Percentiles rank a stretch among this genome's conserved stretches.
These are phyloP conservation scores for Lupinus albus DNA, from an alignment of 306 rosid species.

Conservation along the genomic window DNA sequence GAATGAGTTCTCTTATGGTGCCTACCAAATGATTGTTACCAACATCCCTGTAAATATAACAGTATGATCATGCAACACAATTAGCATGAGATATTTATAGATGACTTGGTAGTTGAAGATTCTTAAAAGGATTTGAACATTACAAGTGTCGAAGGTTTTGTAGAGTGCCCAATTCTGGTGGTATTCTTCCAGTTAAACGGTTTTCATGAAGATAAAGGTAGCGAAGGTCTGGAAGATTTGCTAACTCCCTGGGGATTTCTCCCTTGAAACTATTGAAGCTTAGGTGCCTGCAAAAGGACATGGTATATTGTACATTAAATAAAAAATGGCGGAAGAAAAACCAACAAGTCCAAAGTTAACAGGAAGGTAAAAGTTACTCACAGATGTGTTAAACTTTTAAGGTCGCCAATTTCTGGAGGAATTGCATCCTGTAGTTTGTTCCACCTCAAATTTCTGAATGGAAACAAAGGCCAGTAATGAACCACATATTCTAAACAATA, in stretches of 20 bases:
- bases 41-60: slow-evolving; percentile 69
- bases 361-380: slow-evolving; percentile 52
- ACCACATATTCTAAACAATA: slow-evolving; percentile 21
- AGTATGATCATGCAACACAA: slow-evolving; percentile 35
- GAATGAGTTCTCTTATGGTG: slow-evolving; percentile 94
- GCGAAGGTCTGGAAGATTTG: slow-evolving; percentile 91
- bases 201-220: slow-evolving; percentile 93
- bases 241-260: slow-evolving; percentile 92
- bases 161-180: slow-evolving; percentile 90
- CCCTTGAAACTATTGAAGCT: slow-evolving; percentile 98
- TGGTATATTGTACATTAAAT: slow-evolving; percentile 4
- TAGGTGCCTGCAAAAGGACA: slow-evolving; percentile 60
- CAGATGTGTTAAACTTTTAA: slow-evolving; percentile 96
- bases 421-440: slow-evolving; percentile 93
- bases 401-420: slow-evolving; percentile 95
- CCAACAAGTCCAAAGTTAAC: neutral
- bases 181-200: slow-evolving; percentile 83
- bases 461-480: slow-evolving; percentile 21
- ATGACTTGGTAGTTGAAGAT: slow-evolving; percentile 3
- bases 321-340: neutral
- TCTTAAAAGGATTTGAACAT: slow-evolving; percentile 28
- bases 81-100: slow-evolving; percentile 23
- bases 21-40: slow-evolving; percentile 99
- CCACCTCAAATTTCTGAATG: slow-evolving; percentile 92
- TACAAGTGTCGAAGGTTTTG: slow-evolving; percentile 92